Conservation (phyloP, 305 asterid species). For the Euphrasia arctica region DNA sequence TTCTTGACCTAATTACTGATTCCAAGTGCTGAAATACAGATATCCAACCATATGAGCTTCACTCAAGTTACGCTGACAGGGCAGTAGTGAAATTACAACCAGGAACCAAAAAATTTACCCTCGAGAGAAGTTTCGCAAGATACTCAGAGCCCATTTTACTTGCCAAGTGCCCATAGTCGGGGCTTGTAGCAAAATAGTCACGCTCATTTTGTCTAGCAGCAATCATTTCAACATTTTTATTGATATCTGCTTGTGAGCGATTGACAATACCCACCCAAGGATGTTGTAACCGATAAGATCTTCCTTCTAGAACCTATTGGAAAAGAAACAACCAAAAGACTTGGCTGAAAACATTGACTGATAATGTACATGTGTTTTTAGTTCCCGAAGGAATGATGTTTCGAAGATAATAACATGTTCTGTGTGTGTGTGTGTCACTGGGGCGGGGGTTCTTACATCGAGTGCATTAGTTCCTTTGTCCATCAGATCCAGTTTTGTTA, state of each 20-base stretch:
- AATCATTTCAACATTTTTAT: constrained; percentile 72
- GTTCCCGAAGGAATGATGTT: not conserved
- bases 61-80: constrained; percentile 21
- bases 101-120: constrained; percentile 40
- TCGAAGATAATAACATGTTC: not conserved
- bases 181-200: constrained; percentile 83
- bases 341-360: constrained; percentile 1
- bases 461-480: constrained; percentile 96
- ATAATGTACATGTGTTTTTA: not conserved
- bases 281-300: constrained; percentile 76
- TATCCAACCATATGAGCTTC: constrained; percentile 25
- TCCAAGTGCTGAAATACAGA: constrained; percentile 79
- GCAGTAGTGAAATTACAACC: constrained; percentile 15
- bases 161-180: constrained; percentile 90
- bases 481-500: constrained; percentile 96
- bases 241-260: constrained; percentile 92
- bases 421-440: not conserved
- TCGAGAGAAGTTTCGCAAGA: constrained; percentile 91
- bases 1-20: constrained; percentile 73
- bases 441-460: constrained; percentile 45
- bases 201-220: constrained; percentile 76
- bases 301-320: constrained; percentile 84
- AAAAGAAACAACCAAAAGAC: constrained; percentile 18
- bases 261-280: constrained; percentile 99
- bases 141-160: constrained; percentile 93